Percentiles rank a stretch among this genome's conserved stretches.
phyloP scores from a whole-genome alignment of 441 rosid genomes.

The Adansonia madagascariensis region DNA sequence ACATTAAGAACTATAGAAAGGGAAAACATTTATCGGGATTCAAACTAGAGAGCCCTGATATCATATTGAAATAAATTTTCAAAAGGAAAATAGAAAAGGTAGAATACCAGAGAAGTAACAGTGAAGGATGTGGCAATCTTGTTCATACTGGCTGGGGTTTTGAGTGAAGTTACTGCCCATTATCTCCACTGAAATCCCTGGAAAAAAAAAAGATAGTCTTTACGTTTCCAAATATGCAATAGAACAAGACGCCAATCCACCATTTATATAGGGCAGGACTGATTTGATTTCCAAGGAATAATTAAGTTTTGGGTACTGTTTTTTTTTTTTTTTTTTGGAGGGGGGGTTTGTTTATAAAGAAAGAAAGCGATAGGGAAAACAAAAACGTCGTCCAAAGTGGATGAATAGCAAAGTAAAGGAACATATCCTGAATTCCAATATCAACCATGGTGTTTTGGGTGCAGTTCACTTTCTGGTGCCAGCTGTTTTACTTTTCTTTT shows the following conservation, averaged over 20 bases:
- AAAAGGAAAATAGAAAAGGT: background rate
- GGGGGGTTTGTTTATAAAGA: background rate
- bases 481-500: background rate
- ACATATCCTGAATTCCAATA: conserved; percentile 25
- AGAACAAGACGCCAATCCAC: background rate
- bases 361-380: background rate
- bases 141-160: conserved; percentile 3
- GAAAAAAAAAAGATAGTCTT: background rate
- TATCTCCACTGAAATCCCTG: background rate
- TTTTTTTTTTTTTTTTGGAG: background rate
- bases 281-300: background rate
- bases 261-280: conserved; percentile 8
- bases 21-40: background rate
- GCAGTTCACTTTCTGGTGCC: conserved; percentile 9
- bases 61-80: too few species aligned
- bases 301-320: background rate
- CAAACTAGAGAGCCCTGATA: too few species aligned
- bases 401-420: conserved; percentile 9
- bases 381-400: conserved; percentile 26
- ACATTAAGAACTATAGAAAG: background rate
- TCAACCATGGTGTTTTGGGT: conserved; percentile 8
- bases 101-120: conserved; percentile 24
- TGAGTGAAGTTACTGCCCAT: conserved; percentile 17
- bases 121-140: conserved; percentile 26
- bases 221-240: conserved; percentile 4